Evolutionary conservation across 176 grass and related monocot genomes (phyloP), one percentile per base, ranked within the genome.

Genomic region (Pharus latifolius): DNA sequence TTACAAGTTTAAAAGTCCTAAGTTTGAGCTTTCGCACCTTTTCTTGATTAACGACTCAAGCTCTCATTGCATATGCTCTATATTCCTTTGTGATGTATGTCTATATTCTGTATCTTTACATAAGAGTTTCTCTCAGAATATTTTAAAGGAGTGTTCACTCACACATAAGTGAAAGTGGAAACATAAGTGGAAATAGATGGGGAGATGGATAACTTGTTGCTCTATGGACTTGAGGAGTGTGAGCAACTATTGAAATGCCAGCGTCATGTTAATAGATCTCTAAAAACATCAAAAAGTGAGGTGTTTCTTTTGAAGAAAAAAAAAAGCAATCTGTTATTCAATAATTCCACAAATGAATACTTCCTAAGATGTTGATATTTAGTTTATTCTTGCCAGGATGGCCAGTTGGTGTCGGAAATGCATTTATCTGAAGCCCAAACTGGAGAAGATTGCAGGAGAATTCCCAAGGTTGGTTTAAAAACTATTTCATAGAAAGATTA

Each of bases 381-480:
- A n/a, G 5, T 10, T 57, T 78, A 14, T 75, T 67, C 26, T 73
- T 71, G 1, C 14, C 44, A 99, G 95, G 95, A 94, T 94, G 90
- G 90, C 95, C 32, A 50, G 61, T 50, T 99, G 95, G 95, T 94
- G 95, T 46, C 72, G 90, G 55, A 99, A 99, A 82, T 99, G 90
- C 84, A 99, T 99, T 24, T 99, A 99, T 85, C 70, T 94, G 42
- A 91, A 82, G 79, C 90, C 95, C 41, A 94, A 82, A 72, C 67
- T 99, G 62, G 95, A 99, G 91, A 99, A 99, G 77, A 72, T 94
- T n/a, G 87, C 95, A 55, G 84, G 84, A 10, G 87, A 99, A 77
- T 78, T 51, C 47, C 95, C 87, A 63, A 81, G 87, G 95, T 99
- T 31, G 1, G 77, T 87, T 27, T 59, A 3, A 43, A 31, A 75